Conservation (phyloP, 495 filamentous ascomycete genomes). For the Xylaria telfairii region DNA sequence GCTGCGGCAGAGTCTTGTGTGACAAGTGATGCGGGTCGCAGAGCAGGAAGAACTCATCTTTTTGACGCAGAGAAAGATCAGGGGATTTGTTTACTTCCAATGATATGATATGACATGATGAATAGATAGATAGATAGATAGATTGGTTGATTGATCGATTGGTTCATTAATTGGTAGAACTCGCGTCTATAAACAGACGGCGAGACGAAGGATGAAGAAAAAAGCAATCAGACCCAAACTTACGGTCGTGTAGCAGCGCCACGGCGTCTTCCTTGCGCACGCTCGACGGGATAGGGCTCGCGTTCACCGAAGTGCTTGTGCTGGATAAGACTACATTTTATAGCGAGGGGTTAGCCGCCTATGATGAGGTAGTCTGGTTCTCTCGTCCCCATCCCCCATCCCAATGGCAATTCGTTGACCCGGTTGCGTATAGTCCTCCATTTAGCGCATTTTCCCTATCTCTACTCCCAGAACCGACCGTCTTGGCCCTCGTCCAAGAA, state of each 20-base stretch:
- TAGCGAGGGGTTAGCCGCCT: background rate
- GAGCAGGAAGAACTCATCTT: slow-evolving; percentile 47
- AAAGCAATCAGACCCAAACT: background rate
- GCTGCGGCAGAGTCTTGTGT: slow-evolving; percentile 38
- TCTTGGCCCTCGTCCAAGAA: background rate
- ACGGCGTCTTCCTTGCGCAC: slow-evolving; percentile 62
- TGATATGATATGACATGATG: background rate
- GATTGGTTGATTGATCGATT: no score
- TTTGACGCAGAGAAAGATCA: background rate
- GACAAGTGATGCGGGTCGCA: slow-evolving; percentile 52
- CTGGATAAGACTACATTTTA: slow-evolving; percentile 43
- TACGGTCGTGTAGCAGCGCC: slow-evolving; percentile 64
- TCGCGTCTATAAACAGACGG: background rate
- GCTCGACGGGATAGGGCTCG: slow-evolving; percentile 61
- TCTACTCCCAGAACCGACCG: background rate
- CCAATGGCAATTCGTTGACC: background rate
- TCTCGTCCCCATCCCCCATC: no score
- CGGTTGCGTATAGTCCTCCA: background rate
- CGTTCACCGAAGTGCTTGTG: slow-evolving; percentile 56
- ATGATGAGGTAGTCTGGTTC: background rate
- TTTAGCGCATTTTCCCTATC: background rate
- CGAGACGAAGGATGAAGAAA: background rate
- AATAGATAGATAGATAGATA: no score
- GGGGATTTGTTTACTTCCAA: background rate
- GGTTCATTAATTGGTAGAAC: no score